Evolutionary conservation across 495 filamentous ascomycete genomes (phyloP), one percentile per base, ranked within the genome.

Genomic region (Penicillium pulvis): DNA sequence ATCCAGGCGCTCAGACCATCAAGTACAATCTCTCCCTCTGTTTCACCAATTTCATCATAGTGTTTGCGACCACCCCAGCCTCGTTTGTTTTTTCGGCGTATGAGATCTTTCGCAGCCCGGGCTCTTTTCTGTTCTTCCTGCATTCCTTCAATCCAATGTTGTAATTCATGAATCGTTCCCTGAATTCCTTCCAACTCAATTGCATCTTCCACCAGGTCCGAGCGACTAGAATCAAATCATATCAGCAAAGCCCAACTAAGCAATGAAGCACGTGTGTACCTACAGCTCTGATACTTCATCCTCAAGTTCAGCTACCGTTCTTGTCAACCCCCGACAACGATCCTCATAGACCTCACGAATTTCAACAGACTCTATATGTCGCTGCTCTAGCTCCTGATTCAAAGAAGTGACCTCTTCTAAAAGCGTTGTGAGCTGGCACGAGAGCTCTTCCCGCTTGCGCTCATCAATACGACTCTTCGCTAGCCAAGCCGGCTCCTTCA

Each of bases 1-100:
- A 77, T 75, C 74, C 74, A 78, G 8, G 70, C 75, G 17, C 48
- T 64, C 8, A 77, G 67, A 0, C 74, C 75, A 16, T 78, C 75
- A 12, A 75, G 49, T 11, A 76, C 61, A 24, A 58, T 55, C 36
- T 75, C 70, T 23, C 52, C 55, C 23, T 74, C 67, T 16, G 58
- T 60, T 14, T 64, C 65, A 26, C 20, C 24, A 4, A 48, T 51
- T n/a, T 59, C 47, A 12, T 62, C 56, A 1, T 28, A 30, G 4
- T 4, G 41, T 41, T 65, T 61, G 23, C 61, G 56, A 50, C 61
- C 63, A 19, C 51, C 47, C 60, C 67, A 69, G 28, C 63, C 45
- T 41, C 60, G 58, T 30, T 52, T 57, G 16, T 39, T 45, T 41
- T 65, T 62, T 49, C 58, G 43, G 20, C 19, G 51, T 23, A 41